phyloP scores from a whole-genome alignment of 345 rosid species.

The Syzygium jambos region DNA sequence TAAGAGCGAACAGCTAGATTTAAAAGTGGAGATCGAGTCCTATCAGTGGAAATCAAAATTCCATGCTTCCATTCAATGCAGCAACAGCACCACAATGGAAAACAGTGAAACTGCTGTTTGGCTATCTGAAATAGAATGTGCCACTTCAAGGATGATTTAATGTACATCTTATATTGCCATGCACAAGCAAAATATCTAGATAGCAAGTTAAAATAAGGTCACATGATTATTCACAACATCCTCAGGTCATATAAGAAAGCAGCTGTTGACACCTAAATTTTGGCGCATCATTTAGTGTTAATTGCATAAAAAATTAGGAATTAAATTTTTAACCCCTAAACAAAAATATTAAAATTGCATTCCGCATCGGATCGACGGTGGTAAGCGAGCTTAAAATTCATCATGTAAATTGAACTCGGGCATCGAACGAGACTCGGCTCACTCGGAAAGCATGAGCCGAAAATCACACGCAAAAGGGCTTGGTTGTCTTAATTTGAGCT shows the following conservation, averaged over 20 bases:
- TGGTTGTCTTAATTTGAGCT: too few species aligned
- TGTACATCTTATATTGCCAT: not conserved
- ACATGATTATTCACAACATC: not conserved
- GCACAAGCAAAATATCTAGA: not conserved
- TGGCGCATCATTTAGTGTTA: too few species aligned
- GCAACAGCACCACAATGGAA: not conserved
- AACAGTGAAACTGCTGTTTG: not conserved
- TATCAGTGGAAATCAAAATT: not conserved
- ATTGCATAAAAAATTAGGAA: too few species aligned
- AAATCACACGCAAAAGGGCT: too few species aligned
- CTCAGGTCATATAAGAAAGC: not conserved
- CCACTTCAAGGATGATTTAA: not conserved
- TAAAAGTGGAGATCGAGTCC: not conserved
- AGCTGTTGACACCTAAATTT: too few species aligned
- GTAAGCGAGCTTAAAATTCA: too few species aligned
- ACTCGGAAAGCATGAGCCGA: too few species aligned
- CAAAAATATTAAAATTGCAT: too few species aligned
- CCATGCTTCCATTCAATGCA: not conserved
- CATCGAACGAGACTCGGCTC: too few species aligned
- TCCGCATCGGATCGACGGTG: too few species aligned
- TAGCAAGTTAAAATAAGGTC: not conserved
- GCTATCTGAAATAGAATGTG: not conserved
- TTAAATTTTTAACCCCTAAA: too few species aligned
- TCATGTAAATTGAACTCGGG: too few species aligned
- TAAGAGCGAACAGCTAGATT: not conserved